Conservation (phyloP, 306 rosid species). For the Hippophae rhamnoides region DNA sequence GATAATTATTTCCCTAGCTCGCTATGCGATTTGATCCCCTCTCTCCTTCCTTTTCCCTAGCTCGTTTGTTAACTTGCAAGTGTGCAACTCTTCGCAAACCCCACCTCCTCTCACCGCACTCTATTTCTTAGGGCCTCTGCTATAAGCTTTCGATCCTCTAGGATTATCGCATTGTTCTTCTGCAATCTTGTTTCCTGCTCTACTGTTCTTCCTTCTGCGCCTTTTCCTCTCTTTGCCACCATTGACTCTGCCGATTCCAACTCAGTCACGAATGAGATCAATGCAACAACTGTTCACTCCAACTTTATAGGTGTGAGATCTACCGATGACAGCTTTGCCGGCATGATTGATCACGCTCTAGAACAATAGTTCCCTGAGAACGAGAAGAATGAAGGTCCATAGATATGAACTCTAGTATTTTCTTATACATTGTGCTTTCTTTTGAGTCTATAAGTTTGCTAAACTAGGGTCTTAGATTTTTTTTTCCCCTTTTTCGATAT, state of each 20-base stretch:
- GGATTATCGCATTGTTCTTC: slow-evolving; percentile 26
- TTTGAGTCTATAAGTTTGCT: slow-evolving; percentile 5
- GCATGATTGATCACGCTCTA: slow-evolving; percentile 90
- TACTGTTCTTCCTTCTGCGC: slow-evolving; percentile 17
- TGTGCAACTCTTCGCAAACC: slow-evolving; percentile 5
- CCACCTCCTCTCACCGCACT: not conserved
- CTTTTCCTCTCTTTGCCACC: slow-evolving; percentile 31
- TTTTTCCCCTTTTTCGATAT: not conserved
- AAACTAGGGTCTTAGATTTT: slow-evolving; percentile 14
- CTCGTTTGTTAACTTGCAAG: slow-evolving; percentile 11
- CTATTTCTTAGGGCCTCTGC: slow-evolving; percentile 21
- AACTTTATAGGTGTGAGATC: slow-evolving; percentile 64
- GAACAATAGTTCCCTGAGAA: slow-evolving; percentile 80
- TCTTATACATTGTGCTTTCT: slow-evolving; percentile 12
- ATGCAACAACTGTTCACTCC: slow-evolving; percentile 30
- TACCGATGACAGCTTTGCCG: slow-evolving; percentile 61
- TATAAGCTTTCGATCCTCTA: slow-evolving; percentile 52
- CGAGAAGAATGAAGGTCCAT: slow-evolving; percentile 70
- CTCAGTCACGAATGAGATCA: slow-evolving; percentile 30
- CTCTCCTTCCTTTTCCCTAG: too few species aligned
- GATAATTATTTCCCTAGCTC: too few species aligned
- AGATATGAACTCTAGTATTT: slow-evolving; percentile 25
- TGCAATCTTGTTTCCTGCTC: slow-evolving; percentile 30
- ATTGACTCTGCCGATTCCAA: slow-evolving; percentile 18
- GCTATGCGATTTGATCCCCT: too few species aligned